Conservation (phyloP, 306 rosid species). For the Malus orientalis region DNA sequence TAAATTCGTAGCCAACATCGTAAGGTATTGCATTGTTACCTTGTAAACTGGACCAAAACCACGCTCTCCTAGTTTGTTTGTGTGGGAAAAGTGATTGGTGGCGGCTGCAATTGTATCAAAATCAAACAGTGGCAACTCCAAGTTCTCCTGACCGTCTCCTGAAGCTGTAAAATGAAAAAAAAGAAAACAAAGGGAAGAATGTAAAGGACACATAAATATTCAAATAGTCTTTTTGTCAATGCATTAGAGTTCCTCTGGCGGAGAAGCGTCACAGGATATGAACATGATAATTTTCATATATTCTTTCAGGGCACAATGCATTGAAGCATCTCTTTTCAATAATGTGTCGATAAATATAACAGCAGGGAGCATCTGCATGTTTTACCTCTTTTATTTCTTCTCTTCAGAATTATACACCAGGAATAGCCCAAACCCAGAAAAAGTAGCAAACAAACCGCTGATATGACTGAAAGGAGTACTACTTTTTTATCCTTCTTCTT, state of each 20-base stretch:
- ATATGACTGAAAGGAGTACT: background rate
- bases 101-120: constrained; percentile 32
- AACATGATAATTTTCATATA: background rate
- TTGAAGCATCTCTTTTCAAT: background rate
- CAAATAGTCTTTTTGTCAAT: background rate
- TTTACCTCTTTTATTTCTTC: constrained; percentile 13
- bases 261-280: background rate
- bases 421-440: background rate
- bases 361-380: background rate
- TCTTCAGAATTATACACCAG: background rate
- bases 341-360: background rate
- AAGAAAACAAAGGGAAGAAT: too few relatives aligned
- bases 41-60: constrained; percentile 55
- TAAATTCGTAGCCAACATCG: background rate
- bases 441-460: background rate
- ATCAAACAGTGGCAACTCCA: constrained; percentile 42
- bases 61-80: constrained; percentile 43
- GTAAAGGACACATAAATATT: background rate
- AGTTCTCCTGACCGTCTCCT: constrained; percentile 13
- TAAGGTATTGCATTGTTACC: constrained; percentile 11
- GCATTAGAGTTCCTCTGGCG: background rate
- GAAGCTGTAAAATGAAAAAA: background rate
- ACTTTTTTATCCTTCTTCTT: background rate
- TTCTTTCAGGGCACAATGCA: background rate
- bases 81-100: constrained; percentile 29